Base-by-base conservation (phyloP, 2,329 filamentous ascomycete species). In the Verticillium alfalfae region DNA sequence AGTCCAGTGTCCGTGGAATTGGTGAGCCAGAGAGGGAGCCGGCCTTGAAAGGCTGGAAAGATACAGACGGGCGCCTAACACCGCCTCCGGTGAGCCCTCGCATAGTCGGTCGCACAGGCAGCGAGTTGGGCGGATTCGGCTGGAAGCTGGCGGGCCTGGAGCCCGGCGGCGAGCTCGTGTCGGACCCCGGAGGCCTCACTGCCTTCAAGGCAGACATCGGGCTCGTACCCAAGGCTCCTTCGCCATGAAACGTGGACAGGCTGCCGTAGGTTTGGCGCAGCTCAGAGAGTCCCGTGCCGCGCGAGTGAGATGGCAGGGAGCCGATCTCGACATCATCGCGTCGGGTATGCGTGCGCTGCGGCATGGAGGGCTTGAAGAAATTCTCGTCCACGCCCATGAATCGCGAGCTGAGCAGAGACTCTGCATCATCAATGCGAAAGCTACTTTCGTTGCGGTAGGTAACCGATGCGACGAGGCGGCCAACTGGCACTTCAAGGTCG, bases 31-130 rank as follows among this genome's bases (percentile, higher is more conserved):
- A 96, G n/a, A 98, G 80, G 1, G 94, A 96, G 12, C 94, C 94
- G 15, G 93, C 92, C 75, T 99, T 99, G 80, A 99, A 99, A 0
- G 94, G 93, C 68, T 96, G 92, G 69, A 97, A 97, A 0, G 92
- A 96, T 26, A 97, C 86, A 0, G 92, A 97, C 7, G 91, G 88
- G 60, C 92, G 86, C 68, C 93, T 85, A 3, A 55, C 58, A 60
- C 82, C 82, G 57, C 83, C 70, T 26, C 78, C 79, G 54, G 90
- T 86, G 49, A 78, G 75, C 15, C 75, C 76, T 58, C 80, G 79
- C 49, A 79, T 63, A 1, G 74, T 67, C 13, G 74, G 75, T 34
- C 76, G 73, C 6, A 83, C 81, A n/a, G 84, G 84, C 55, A 86
- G 69, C 4, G 84, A 86, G 65, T 81, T 79, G 9, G 81, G 78